These are phyloP conservation scores for Xylariales sp. DNA, from an alignment of 2,329 filamentous ascomycete genomes.

Conservation along the genomic window DNA sequence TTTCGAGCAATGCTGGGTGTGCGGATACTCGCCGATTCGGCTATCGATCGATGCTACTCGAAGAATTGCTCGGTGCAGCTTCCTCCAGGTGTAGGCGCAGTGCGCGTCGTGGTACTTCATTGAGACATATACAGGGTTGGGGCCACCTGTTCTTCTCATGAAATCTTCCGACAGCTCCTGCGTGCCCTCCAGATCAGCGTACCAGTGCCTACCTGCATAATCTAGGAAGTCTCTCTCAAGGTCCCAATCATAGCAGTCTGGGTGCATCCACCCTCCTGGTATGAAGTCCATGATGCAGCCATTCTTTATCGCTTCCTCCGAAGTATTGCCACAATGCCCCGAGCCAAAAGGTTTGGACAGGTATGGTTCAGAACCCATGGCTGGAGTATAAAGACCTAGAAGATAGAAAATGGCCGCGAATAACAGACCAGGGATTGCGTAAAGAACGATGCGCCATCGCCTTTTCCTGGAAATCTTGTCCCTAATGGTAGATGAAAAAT, in stretches of 20 bases:
- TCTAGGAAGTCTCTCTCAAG: neutral
- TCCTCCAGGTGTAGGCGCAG: neutral
- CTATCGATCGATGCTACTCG: neutral
- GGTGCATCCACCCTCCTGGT: neutral
- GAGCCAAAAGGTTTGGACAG: neutral
- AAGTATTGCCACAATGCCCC: neutral
- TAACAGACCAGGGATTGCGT: neutral
- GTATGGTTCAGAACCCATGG: neutral
- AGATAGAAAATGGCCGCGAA: neutral
- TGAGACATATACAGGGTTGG: neutral
- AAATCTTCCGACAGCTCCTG: neutral
- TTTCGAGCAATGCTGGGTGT: neutral
- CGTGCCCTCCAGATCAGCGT: neutral
- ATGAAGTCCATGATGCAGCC: neutral
- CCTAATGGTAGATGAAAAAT: neutral
- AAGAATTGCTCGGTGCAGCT: neutral
- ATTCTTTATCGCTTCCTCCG: neutral
- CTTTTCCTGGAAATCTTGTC: neutral
- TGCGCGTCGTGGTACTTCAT: neutral
- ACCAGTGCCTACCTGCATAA: neutral
- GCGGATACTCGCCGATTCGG: neutral
- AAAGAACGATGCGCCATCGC: neutral
- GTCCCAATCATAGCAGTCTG: neutral
- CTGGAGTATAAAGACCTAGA: neutral
- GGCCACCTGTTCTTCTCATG: neutral